These are phyloP conservation scores for Neurospora pannonica DNA, from an alignment of 495 filamentous ascomycete genomes.

Conservation along the genomic window DNA sequence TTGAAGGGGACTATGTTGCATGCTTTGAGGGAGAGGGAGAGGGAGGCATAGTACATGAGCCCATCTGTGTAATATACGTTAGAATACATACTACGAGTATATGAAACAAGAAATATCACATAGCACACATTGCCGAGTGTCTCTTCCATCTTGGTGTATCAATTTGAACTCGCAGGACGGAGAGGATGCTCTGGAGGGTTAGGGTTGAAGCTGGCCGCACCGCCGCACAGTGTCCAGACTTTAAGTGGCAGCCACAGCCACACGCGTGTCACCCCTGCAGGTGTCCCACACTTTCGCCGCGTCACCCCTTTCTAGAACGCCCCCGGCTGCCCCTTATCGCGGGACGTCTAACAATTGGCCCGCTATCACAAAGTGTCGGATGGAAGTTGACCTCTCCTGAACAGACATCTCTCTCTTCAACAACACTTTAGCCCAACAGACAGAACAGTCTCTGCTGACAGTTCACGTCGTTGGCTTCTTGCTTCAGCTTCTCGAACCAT, in stretches of 20 bases:
- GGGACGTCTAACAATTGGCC: neutral
- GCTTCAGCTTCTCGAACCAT: neutral
- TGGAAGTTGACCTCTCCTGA: neutral
- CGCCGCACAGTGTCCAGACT: neutral
- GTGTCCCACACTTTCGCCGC: neutral
- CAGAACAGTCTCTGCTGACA: neutral
- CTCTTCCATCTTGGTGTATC: neutral
- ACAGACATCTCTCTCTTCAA: neutral
- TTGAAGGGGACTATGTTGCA: conserved; percentile 18
- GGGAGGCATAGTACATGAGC: neutral
- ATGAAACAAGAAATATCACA: neutral
- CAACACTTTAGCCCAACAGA: neutral
- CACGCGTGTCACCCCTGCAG: neutral
- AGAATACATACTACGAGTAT: neutral
- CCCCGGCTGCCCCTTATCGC: neutral
- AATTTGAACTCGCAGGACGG: too few species aligned
- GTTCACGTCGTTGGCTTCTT: neutral
- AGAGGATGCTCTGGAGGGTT: too few species aligned
- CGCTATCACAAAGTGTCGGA: neutral
- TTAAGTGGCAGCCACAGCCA: neutral
- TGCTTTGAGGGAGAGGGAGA: conserved; percentile 7
- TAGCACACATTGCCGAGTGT: neutral
- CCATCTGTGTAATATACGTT: neutral
- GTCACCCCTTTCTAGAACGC: neutral
- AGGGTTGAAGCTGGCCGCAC: neutral